Percentiles rank a stretch among this genome's conserved stretches.
phyloP scores from a whole-genome alignment of 1,284 basidiomycete species.

The Polyporus tsugae region DNA sequence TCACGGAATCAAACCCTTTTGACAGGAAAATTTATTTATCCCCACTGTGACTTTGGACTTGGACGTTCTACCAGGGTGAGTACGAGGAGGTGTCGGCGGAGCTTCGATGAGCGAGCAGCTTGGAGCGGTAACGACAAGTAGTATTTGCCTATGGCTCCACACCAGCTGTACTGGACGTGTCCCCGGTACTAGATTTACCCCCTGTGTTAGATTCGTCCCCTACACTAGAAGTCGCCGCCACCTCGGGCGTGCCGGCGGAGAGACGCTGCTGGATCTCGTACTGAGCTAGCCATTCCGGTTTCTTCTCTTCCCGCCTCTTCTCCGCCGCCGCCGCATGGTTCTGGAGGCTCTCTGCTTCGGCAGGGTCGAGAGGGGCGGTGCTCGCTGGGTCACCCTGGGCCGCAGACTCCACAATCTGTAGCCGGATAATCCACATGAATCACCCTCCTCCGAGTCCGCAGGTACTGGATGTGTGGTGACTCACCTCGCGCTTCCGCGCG shows the following conservation, averaged over 20 bases:
- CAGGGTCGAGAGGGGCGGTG: not conserved
- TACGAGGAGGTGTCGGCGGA: too few relatives aligned
- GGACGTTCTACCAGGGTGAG: too few relatives aligned
- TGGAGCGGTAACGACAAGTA: not conserved
- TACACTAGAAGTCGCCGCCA: not conserved
- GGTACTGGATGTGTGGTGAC: not conserved
- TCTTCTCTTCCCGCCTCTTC: constrained; percentile 26
- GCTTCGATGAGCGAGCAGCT: not conserved
- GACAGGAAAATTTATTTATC: too few relatives aligned
- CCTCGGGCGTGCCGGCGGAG: not conserved
- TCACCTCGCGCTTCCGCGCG: constrained; percentile 20
- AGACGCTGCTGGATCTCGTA: constrained; percentile 33
- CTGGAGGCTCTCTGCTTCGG: constrained; percentile 15
- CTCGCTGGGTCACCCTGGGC: not conserved
- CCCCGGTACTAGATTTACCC: not conserved
- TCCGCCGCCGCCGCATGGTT: constrained; percentile 21
- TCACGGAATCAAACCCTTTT: not conserved
- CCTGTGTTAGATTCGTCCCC: not conserved
- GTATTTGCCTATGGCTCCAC: not conserved
- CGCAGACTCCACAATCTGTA: not conserved
- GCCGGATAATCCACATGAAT: not conserved
- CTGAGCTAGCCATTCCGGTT: constrained; percentile 35
- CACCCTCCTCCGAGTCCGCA: not conserved
- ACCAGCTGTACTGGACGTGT: not conserved
- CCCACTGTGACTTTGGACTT: not conserved